Conservation (phyloP, 169 alveolate genomes). For the Babesia sp. region DNA sequence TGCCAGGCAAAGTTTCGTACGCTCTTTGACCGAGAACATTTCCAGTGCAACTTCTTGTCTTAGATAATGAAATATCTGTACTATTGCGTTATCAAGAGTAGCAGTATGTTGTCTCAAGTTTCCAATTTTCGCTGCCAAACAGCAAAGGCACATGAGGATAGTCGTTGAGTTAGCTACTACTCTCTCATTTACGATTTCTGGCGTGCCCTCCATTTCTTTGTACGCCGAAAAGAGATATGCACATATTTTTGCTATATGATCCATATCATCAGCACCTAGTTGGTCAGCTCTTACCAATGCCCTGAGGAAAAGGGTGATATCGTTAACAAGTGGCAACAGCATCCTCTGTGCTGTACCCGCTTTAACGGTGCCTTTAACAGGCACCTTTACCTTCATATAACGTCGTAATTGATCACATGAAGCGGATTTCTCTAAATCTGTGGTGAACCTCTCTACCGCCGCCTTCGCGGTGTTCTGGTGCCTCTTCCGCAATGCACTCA, state of each 20-base stretch:
- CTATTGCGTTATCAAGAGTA: neutral
- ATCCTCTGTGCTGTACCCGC: neutral
- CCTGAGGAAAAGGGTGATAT: conserved; percentile 10
- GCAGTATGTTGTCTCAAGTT: neutral
- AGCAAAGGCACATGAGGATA: neutral
- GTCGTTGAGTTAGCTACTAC: neutral
- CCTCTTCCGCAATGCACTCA: neutral
- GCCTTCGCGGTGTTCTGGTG: neutral
- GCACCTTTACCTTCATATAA: neutral
- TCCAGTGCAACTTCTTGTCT: neutral
- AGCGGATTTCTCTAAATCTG: neutral
- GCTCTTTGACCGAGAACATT: neutral
- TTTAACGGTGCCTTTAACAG: neutral
- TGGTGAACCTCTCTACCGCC: neutral
- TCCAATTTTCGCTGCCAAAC: neutral
- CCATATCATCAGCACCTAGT: neutral
- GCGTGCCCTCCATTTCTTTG: neutral
- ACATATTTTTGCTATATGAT: neutral
- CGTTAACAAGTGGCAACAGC: neutral
- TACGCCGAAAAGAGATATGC: neutral
- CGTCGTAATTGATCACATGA: neutral
- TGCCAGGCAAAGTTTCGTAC: conserved; percentile 12
- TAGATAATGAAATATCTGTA: neutral
- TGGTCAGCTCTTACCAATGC: conserved; percentile 2
- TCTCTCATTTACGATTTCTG: neutral